A percentile compares a stretch with the other conserved stretches of the same genome.
phyloP scores from a whole-genome alignment of 371 early-diverging fungal genomes.

The Caulochytrium protostelioides region DNA sequence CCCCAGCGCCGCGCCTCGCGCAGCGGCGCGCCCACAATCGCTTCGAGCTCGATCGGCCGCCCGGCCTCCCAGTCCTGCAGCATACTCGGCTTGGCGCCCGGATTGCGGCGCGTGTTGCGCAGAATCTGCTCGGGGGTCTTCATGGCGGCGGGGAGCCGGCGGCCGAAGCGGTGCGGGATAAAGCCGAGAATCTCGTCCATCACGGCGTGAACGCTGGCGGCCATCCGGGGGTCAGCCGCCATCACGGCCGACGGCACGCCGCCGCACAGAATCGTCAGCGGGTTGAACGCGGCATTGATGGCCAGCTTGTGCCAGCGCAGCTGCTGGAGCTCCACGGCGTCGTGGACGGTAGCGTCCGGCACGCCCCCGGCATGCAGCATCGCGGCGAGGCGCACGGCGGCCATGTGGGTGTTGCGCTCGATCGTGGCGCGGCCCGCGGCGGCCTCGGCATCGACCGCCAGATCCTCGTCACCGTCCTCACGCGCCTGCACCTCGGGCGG shows the following conservation, averaged over 20 bases:
- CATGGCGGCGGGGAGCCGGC: constrained; percentile 13
- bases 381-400: constrained; percentile 11
- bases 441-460: no score
- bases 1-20: constrained; percentile 23
- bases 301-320: constrained; percentile 62
- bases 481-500: no score
- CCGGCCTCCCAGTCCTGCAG: constrained; percentile 38
- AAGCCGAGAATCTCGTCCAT: constrained; percentile 45
- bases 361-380: constrained; percentile 31
- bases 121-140: constrained; percentile 24
- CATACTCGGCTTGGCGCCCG: constrained; percentile 42
- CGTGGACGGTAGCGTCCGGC: constrained; percentile 9
- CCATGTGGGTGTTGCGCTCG: constrained; percentile 6
- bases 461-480: no score
- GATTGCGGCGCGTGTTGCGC: constrained; percentile 19
- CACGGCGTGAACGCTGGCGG: constrained; percentile 19
- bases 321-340: constrained; percentile 37
- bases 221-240: constrained; percentile 26
- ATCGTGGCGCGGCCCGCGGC: no score
- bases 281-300: constrained; percentile 66
- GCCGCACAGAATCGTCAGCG: constrained; percentile 42
- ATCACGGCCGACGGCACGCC: constrained; percentile 36
- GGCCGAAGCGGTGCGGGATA: constrained; percentile 24
- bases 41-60: constrained; percentile 40
- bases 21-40: constrained; percentile 37